Evolutionary conservation across 768 basidiomycete genomes (phyloP).

Genomic region (Suillus sp.): DNA sequence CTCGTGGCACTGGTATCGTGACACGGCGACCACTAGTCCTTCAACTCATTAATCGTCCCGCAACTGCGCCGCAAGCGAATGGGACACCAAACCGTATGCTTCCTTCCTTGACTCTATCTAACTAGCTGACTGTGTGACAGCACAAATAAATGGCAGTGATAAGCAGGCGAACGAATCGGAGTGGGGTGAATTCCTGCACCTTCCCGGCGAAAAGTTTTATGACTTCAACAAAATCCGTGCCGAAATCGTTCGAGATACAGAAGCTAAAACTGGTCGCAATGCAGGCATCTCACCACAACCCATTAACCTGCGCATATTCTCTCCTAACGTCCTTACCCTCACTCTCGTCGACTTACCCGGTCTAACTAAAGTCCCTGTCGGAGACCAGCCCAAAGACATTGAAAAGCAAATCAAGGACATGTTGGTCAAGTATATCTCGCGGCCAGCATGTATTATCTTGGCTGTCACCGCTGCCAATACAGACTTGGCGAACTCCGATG

Average conservation of each 20-base stretch:
- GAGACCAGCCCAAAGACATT: constrained; percentile 95
- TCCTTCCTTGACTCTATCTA: constrained; percentile 7
- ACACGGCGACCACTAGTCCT: constrained; percentile 94
- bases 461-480: constrained; percentile 96
- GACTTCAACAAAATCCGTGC: constrained; percentile 97
- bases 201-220: constrained; percentile 96
- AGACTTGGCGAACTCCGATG: constrained; percentile 98
- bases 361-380: constrained; percentile 92
- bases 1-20: constrained; percentile 98
- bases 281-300: constrained; percentile 97
- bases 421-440: constrained; percentile 93
- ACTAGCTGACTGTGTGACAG: constrained; percentile 15
- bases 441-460: constrained; percentile 93
- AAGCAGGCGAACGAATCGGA: constrained; percentile 88
- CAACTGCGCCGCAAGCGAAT: constrained; percentile 47
- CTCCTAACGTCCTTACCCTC: constrained; percentile 94
- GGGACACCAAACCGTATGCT: constrained; percentile 45
- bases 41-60: constrained; percentile 89
- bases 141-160: constrained; percentile 51
- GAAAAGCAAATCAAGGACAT: constrained; percentile 98
- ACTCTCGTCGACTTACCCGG: constrained; percentile 98
- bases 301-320: constrained; percentile 97
- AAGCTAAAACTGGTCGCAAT: constrained; percentile 98
- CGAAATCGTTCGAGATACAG: constrained; percentile 96
- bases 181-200: constrained; percentile 98